Percentiles rank a stretch among this genome's conserved stretches.
Conservation (phyloP, 495 filamentous ascomycete species). For the Trichoderma virens region DNA sequence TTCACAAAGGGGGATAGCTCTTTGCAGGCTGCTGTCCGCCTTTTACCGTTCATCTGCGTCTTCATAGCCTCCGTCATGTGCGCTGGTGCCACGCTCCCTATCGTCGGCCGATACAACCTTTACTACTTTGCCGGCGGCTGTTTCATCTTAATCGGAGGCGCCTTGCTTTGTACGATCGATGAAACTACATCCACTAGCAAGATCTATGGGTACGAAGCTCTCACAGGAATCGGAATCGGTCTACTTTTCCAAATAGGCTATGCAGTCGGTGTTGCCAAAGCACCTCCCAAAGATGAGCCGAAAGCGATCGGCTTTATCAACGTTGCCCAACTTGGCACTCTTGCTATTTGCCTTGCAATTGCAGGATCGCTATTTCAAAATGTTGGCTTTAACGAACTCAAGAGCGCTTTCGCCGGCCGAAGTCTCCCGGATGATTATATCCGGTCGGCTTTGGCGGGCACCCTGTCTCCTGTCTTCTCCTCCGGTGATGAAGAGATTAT, state of each 20-base stretch:
- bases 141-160: conserved; percentile 40
- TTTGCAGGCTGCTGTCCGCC: conserved; percentile 31
- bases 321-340: conserved; percentile 42
- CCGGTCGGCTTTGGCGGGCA: neutral
- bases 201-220: conserved; percentile 46
- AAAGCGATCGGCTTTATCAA: conserved; percentile 46
- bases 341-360: conserved; percentile 46
- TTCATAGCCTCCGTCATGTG: conserved; percentile 33
- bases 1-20: conserved; percentile 33
- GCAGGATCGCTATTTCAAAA: conserved; percentile 50
- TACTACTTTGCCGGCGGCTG: conserved; percentile 48
- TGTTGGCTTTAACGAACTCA: conserved; percentile 23
- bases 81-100: conserved; percentile 41
- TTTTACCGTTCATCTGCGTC: conserved; percentile 45
- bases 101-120: conserved; percentile 45
- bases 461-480: neutral
- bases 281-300: conserved; percentile 31
- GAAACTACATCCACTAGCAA: conserved; percentile 21
- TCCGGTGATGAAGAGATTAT: neutral
- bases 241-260: conserved; percentile 38
- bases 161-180: conserved; percentile 41
- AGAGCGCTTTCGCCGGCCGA: neutral
- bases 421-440: neutral
- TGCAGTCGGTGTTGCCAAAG: conserved; percentile 44
- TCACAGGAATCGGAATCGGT: conserved; percentile 44